Conservation (phyloP, 306 rosid genomes). For the Aeschynomene evenia region DNA sequence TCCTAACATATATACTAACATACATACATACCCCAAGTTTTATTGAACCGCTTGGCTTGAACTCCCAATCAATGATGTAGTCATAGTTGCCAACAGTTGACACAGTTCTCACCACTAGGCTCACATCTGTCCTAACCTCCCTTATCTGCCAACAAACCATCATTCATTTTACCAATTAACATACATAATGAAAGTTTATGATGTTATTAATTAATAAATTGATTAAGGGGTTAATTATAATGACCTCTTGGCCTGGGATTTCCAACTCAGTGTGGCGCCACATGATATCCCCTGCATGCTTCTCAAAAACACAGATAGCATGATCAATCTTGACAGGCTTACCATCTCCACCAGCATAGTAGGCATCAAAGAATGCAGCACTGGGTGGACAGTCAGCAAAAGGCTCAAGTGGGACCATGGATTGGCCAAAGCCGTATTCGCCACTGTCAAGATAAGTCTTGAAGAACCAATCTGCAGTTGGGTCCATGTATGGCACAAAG, state of each 20-base stretch:
- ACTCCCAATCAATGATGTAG: constrained; percentile 46
- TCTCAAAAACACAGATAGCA: constrained; percentile 52
- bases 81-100: constrained; percentile 43
- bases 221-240: no score
- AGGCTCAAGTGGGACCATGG: constrained; percentile 38
- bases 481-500: constrained; percentile 60
- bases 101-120: constrained; percentile 41
- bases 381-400: constrained; percentile 47
- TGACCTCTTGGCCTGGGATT: no score
- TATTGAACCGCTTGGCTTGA: constrained; percentile 44
- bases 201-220: no score
- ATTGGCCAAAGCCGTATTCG: constrained; percentile 50
- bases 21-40: constrained; percentile 34
- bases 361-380: constrained; percentile 46
- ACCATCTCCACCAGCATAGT: constrained; percentile 29
- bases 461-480: constrained; percentile 44
- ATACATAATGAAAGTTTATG: no score
- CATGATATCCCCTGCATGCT: constrained; percentile 41
- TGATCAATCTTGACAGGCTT: constrained; percentile 37
- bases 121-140: constrained; percentile 36
- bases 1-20: no score
- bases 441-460: constrained; percentile 45
- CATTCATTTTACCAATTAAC: neutral
- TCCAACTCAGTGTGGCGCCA: constrained; percentile 57
- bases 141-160: constrained; percentile 21